Conservation (phyloP, 495 filamentous ascomycete genomes). For the Penicillium subrubescens region DNA sequence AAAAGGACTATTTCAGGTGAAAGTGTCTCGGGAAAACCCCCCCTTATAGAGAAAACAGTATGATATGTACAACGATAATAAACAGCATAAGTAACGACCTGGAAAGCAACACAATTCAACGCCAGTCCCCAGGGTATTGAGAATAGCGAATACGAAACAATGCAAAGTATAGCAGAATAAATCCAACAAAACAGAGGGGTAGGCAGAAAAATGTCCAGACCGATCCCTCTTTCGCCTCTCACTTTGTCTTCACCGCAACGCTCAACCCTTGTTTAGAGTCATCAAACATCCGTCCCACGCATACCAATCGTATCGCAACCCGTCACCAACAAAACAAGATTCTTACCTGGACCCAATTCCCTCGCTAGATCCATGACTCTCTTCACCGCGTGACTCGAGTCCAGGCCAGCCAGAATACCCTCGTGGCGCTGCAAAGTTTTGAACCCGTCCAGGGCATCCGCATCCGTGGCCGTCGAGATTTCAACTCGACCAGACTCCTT, state of each 20-base stretch:
- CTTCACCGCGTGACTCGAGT: conserved; percentile 37
- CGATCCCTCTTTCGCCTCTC: no score
- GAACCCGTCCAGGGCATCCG: conserved; percentile 39
- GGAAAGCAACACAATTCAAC: not conserved
- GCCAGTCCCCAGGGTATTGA: not conserved
- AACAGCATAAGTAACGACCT: not conserved
- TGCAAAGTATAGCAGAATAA: not conserved
- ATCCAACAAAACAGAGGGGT: not conserved
- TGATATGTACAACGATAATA: not conserved
- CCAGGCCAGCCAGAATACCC: conserved; percentile 33
- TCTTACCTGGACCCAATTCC: conserved; percentile 34
- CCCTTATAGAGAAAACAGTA: no score
- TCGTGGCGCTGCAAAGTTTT: conserved; percentile 32
- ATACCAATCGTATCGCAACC: conserved; percentile 28
- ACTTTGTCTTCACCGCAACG: not conserved
- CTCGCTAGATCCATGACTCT: conserved; percentile 29
- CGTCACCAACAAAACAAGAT: conserved; percentile 40
- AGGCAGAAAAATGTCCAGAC: not conserved
- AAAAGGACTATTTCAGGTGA: no score
- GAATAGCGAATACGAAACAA: not conserved
- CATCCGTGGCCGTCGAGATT: conserved; percentile 32
- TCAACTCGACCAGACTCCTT: conserved; percentile 34
- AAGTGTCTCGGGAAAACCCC: no score
- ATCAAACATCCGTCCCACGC: conserved; percentile 18
- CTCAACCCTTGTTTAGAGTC: not conserved